Evolutionary conservation across 176 grass and related monocot genomes (phyloP).

Genomic region (Coix lacrymajobi): DNA sequence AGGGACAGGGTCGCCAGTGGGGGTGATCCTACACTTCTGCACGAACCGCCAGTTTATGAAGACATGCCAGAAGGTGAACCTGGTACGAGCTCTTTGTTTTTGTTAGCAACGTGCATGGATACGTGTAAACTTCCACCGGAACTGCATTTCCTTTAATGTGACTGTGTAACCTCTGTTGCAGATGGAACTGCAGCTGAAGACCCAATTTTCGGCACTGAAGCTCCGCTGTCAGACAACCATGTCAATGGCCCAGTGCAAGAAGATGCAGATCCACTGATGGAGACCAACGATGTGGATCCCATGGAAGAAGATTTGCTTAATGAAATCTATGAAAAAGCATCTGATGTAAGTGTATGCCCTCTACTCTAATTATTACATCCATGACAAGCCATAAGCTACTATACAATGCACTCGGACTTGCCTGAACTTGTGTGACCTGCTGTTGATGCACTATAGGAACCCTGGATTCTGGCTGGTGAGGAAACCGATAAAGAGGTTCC

Average conservation of each 20-base stretch:
- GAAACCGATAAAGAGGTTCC: neutral
- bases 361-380: neutral
- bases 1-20: constrained; percentile 71
- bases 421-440: neutral
- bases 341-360: constrained; percentile 38
- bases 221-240: constrained; percentile 19
- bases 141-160: neutral
- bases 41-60: constrained; percentile 53
- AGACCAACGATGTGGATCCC: constrained; percentile 25
- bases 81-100: constrained; percentile 27
- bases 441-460: constrained; percentile 22
- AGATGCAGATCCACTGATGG: constrained; percentile 32
- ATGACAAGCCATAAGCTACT: neutral
- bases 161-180: constrained; percentile 15
- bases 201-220: constrained; percentile 6
- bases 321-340: constrained; percentile 54
- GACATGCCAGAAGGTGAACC: constrained; percentile 36
- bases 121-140: neutral
- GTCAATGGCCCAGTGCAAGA: constrained; percentile 2
- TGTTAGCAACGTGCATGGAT: neutral
- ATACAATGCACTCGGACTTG: neutral
- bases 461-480: neutral
- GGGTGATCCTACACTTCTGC: constrained; percentile 69
- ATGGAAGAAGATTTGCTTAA: constrained; percentile 73
- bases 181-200: constrained; percentile 40